phyloP scores from a whole-genome alignment of 2,329 filamentous ascomycete genomes.

The Scedosporium minutisporum region DNA sequence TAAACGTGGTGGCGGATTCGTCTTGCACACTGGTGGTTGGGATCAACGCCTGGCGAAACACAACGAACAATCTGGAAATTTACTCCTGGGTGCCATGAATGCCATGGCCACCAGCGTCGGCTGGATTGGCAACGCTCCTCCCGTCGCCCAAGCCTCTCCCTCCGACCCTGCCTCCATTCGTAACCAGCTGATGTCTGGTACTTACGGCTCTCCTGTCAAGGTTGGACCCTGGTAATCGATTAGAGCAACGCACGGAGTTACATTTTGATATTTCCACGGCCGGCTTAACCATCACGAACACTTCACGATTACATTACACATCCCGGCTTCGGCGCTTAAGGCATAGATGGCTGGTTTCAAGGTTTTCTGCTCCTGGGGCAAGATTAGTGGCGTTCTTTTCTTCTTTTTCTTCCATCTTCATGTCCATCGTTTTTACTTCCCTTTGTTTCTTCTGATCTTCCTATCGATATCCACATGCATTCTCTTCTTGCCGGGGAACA shows the following conservation, averaged over 20 bases:
- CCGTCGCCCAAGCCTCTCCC: constrained; percentile 10
- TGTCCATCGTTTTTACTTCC: background rate
- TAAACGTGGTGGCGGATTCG: constrained; percentile 84
- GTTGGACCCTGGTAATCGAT: constrained; percentile 51
- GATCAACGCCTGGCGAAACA: constrained; percentile 80
- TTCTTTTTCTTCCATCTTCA: background rate
- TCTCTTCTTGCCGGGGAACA: background rate
- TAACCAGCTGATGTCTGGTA: constrained; percentile 51
- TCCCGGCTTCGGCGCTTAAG: constrained; percentile 7
- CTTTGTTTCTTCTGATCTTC: background rate
- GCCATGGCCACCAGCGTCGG: constrained; percentile 66
- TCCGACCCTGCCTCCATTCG: constrained; percentile 47
- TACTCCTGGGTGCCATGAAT: constrained; percentile 68
- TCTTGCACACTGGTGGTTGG: constrained; percentile 84
- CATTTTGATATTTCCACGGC: background rate
- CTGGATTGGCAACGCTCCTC: constrained; percentile 53
- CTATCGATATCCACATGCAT: background rate
- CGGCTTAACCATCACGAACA: background rate
- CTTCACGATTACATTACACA: constrained; percentile 4
- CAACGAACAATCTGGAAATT: constrained; percentile 76
- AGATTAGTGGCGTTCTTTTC: background rate
- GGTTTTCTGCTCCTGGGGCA: constrained; percentile 2
- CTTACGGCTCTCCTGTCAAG: constrained; percentile 49
- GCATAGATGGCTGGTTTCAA: constrained; percentile 13
- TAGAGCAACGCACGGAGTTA: background rate